phyloP scores from a whole-genome alignment of 2,329 filamentous ascomycete genomes.

The Aureobasidium pullulans region DNA sequence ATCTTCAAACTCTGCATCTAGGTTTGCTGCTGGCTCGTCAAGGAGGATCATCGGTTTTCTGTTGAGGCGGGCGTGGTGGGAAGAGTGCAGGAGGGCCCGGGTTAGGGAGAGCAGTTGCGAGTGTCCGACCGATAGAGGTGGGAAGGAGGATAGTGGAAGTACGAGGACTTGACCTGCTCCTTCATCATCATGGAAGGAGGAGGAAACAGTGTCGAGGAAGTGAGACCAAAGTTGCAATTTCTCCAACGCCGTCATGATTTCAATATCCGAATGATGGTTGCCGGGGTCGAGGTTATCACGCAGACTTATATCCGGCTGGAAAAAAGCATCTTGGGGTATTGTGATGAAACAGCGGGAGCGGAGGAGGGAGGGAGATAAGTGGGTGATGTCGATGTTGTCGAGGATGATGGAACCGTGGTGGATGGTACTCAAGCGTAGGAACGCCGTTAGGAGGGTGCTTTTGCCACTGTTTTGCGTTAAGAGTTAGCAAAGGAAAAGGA shows the following conservation, averaged over 20 bases:
- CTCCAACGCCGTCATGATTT: conserved; percentile 35
- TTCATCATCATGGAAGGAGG: conserved; percentile 30
- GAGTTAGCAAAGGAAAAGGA: not conserved
- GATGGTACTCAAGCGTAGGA: conserved; percentile 43
- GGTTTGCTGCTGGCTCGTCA: conserved; percentile 20
- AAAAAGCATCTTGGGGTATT: conserved; percentile 46
- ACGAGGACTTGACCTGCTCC: conserved; percentile 23
- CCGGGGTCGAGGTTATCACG: conserved; percentile 43
- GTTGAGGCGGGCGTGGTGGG: conserved; percentile 18
- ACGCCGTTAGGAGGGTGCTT: conserved; percentile 40
- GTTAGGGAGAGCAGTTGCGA: conserved; percentile 44
- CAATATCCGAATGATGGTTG: conserved; percentile 27
- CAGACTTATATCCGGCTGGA: conserved; percentile 38
- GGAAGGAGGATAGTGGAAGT: conserved; percentile 14
- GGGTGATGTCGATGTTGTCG: conserved; percentile 41
- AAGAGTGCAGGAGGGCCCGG: conserved; percentile 35
- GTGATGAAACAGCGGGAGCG: conserved; percentile 35
- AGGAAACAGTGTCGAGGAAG: conserved; percentile 18
- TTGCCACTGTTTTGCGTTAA: conserved; percentile 37
- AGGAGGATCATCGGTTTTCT: conserved; percentile 30
- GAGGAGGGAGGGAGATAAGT: conserved; percentile 35
- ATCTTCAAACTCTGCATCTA: conserved; percentile 3
- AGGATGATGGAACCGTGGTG: conserved; percentile 37
- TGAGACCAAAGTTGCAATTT: conserved; percentile 35
- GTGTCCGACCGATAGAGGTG: conserved; percentile 37